Conservation (phyloP, 1,284 basidiomycete genomes). For the Heterobasidion irregulare region DNA sequence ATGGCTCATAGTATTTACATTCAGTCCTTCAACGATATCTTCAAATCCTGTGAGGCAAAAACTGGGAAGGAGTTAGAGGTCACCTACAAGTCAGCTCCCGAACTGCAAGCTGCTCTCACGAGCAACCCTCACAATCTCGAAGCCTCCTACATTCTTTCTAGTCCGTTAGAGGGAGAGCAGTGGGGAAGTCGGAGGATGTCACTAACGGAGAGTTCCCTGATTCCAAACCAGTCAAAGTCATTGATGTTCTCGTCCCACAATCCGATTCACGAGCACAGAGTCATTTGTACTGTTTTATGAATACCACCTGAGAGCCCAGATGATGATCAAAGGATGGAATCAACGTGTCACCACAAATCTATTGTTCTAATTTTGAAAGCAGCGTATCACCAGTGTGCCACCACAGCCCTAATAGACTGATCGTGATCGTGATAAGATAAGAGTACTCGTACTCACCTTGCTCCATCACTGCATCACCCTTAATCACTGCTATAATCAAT, state of each 20-base stretch:
- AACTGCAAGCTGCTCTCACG: conserved; percentile 5
- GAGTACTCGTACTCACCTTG: background rate
- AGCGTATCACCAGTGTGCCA: no score
- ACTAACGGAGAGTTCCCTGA: conserved; percentile 9
- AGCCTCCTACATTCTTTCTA: conserved; percentile 5
- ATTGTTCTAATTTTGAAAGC: background rate
- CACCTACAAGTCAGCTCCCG: conserved; percentile 4
- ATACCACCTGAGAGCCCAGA: background rate
- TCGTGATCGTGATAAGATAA: background rate
- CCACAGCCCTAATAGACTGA: background rate
- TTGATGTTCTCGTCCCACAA: background rate
- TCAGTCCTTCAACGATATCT: conserved; percentile 11
- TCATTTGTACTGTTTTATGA: background rate
- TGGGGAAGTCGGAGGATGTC: conserved; percentile 7
- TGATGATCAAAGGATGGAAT: no score
- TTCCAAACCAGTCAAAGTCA: conserved; percentile 9
- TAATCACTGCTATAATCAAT: background rate
- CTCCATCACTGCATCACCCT: background rate
- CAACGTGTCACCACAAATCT: no score
- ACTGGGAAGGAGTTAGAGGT: conserved; percentile 11
- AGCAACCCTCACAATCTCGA: conserved; percentile 3
- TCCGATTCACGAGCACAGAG: background rate
- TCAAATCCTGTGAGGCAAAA: conserved; percentile 8
- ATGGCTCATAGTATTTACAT: background rate
- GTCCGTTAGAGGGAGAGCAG: conserved; percentile 6